Conservation (phyloP, 1,139 yeast species). For the Geotrichum restrictum region DNA sequence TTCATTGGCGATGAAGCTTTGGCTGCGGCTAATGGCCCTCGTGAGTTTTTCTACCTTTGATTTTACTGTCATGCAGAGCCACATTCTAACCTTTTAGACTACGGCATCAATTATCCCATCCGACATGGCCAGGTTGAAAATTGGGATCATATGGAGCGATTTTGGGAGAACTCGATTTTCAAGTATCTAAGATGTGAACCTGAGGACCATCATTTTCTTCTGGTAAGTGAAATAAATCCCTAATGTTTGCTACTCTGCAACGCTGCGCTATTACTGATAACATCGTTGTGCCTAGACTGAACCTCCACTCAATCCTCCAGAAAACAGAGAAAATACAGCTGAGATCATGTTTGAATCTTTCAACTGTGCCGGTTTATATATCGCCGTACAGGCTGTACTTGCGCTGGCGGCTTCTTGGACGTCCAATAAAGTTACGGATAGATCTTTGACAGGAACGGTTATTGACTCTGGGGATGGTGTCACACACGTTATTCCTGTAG, state of each 20-base stretch:
- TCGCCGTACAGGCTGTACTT: slow-evolving; percentile 97
- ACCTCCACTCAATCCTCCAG: slow-evolving; percentile 99
- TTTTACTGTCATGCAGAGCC: neutral
- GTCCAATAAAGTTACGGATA: slow-evolving; percentile 86
- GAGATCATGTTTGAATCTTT: slow-evolving; percentile 98
- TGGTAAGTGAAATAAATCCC: slow-evolving; percentile 32
- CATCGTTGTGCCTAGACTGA: slow-evolving; percentile 57
- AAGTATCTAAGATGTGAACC: slow-evolving; percentile 97
- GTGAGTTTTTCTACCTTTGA: slow-evolving; percentile 23
- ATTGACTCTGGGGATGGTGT: slow-evolving; percentile 98
- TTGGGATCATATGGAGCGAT: slow-evolving; percentile 99
- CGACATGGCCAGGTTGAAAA: slow-evolving; percentile 97
- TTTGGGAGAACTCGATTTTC: slow-evolving; percentile 96
- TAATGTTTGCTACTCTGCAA: slow-evolving; percentile 11
- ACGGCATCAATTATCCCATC: slow-evolving; percentile 85
- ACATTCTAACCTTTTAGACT: slow-evolving; percentile 42
- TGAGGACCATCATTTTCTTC: slow-evolving; percentile 90
- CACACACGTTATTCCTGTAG: slow-evolving; percentile 97
- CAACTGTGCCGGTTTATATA: slow-evolving; percentile 96
- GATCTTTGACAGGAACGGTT: slow-evolving; percentile 96
- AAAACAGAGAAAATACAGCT: slow-evolving; percentile 95
- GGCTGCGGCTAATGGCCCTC: slow-evolving; percentile 79
- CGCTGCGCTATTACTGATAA: no score
- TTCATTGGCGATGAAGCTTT: slow-evolving; percentile 95
- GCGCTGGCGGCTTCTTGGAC: slow-evolving; percentile 99